Evolutionary conservation across 257 asterid species (phyloP).

Genomic region (Nicotiana sylvestris): DNA sequence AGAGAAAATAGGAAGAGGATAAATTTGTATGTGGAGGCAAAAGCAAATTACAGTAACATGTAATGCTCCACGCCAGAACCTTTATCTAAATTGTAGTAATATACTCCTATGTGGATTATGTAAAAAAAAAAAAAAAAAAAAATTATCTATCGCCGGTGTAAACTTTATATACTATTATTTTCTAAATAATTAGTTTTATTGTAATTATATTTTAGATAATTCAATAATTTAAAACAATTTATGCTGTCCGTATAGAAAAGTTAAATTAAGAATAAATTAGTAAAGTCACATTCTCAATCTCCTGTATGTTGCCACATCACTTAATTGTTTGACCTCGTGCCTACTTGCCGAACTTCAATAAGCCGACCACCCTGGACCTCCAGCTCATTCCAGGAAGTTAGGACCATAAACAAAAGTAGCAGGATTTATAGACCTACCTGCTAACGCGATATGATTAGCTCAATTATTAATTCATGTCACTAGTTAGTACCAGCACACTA

Average conservation of each 20-base stretch:
- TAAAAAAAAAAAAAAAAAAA: too few relatives aligned
- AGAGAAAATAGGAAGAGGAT: not conserved
- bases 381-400: slow-evolving; percentile 7
- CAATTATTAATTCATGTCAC: not conserved
- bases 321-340: not conserved
- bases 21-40: not conserved
- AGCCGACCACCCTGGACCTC: not conserved
- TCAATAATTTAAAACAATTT: too few relatives aligned
- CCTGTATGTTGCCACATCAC: not conserved
- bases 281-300: not conserved
- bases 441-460: not conserved
- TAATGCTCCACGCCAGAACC: not conserved
- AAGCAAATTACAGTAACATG: not conserved
- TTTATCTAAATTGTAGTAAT: too few relatives aligned
- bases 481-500: not conserved
- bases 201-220: too few relatives aligned
- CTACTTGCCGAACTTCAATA: not conserved
- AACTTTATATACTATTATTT: too few relatives aligned
- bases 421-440: not conserved
- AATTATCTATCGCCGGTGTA: too few relatives aligned
- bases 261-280: too few relatives aligned
- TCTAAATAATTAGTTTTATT: too few relatives aligned
- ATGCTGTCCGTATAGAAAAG: too few relatives aligned
- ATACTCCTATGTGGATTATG: too few relatives aligned
- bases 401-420: not conserved